A percentile compares a stretch with the other conserved stretches of the same genome.
These are phyloP conservation scores for Cudoniella acicularis DNA, from an alignment of 495 filamentous ascomycete genomes.

Conservation along the genomic window DNA sequence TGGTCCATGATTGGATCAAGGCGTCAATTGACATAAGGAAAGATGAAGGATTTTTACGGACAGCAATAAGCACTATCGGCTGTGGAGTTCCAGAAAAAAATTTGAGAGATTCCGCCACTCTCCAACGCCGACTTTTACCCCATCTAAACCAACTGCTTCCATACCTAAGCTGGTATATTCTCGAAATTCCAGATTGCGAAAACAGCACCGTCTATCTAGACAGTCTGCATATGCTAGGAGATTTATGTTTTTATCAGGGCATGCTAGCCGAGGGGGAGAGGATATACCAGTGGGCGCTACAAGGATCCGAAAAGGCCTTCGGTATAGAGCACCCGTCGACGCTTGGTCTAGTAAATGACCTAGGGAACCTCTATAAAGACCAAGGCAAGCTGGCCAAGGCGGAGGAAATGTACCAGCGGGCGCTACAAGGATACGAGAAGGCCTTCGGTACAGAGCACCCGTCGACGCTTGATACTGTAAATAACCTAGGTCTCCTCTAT, in stretches of 20 bases:
- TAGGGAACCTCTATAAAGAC: constrained; percentile 21
- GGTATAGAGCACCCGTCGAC: not conserved
- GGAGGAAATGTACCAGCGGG: constrained; percentile 26
- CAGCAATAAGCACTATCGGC: constrained; percentile 18
- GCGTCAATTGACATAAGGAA: constrained; percentile 7
- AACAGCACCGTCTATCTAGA: no score
- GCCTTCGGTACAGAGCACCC: constrained; percentile 34
- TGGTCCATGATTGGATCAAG: constrained; percentile 32
- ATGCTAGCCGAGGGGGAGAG: not conserved
- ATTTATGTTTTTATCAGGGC: no score
- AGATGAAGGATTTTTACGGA: constrained; percentile 10
- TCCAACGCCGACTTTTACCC: constrained; percentile 16
- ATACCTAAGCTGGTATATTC: no score
- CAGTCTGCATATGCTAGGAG: no score
- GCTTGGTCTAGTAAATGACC: constrained; percentile 22
- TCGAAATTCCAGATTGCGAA: no score
- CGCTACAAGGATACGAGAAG: constrained; percentile 33
- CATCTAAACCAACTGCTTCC: no score
- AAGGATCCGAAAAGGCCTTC: not conserved
- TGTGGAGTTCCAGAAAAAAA: constrained; percentile 9
- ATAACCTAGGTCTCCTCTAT: constrained; percentile 31
- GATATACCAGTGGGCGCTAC: constrained; percentile 1
- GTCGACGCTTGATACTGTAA: constrained; percentile 35
- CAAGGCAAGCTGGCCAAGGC: constrained; percentile 23
- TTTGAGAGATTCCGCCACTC: constrained; percentile 8